Conservation (phyloP, 352 stramenopile genomes). For the Phytophthora cryptogea region DNA sequence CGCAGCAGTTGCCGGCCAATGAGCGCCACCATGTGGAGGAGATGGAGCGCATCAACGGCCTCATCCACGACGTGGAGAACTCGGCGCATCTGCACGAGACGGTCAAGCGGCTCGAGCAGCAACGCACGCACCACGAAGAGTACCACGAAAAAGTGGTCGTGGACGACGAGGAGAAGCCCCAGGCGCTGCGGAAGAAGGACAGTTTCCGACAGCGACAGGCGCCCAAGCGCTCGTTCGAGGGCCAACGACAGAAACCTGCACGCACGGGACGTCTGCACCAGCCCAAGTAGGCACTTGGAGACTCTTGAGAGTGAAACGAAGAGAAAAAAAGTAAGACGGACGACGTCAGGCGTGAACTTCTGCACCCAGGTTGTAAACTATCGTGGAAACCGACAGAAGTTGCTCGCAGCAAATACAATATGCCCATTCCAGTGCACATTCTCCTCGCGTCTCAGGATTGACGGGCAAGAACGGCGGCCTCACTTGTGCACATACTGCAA, state of each 20-base stretch:
- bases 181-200: constrained; percentile 53
- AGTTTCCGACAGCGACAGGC: constrained; percentile 42
- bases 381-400: background rate
- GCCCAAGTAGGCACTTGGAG: constrained; percentile 1
- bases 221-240: constrained; percentile 36
- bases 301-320: background rate
- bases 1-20: constrained; percentile 45
- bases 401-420: background rate
- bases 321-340: background rate
- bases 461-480: too few relatives aligned
- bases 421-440: background rate
- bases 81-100: constrained; percentile 63
- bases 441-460: background rate
- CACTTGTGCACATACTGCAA: too few relatives aligned
- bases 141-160: constrained; percentile 58
- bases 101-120: constrained; percentile 62
- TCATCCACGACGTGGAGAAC: constrained; percentile 79
- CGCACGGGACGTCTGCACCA: constrained; percentile 15
- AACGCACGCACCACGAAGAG: constrained; percentile 64
- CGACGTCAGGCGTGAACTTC: background rate
- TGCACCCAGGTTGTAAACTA: background rate
- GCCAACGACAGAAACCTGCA: constrained; percentile 9
- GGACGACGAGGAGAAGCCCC: constrained; percentile 58
- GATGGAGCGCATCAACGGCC: constrained; percentile 75
- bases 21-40: constrained; percentile 72